Evolutionary conservation across 2,329 filamentous ascomycete genomes (phyloP), one percentile per base, ranked within the genome.

Genomic region (Cytospora piceae): DNA sequence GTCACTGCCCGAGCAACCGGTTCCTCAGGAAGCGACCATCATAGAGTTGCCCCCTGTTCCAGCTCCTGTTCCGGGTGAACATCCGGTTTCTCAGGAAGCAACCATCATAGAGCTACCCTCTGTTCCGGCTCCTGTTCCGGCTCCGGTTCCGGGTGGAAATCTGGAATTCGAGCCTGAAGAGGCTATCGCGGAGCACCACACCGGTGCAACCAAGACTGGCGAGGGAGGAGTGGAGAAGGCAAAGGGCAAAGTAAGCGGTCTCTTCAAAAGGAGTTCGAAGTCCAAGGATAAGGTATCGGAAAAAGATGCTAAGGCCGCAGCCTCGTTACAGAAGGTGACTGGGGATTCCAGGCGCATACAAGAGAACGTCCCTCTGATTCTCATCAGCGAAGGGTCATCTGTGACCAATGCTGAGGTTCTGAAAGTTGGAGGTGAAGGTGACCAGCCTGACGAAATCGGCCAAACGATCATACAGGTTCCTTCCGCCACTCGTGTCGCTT

Each of bases 401-500:
- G 32, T 24, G 49, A 49, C 37, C 31, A 60, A 57, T 14, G 39
- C 24, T 5, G 52, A 39, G 39, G 57, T 52, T 27, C 27, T 61
- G 29, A 42, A 56, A 29, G 37, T 32, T 4, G 56, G 51, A 15
- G 52, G 63, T 9, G 63, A 24, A 31, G 12, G 27, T 24, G 31
- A 57, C n/a, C 37, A 58, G 29, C 29, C 60, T 34, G 57, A 27
- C 22, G 60, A 31, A 1, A 32, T 56, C 31, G 56, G 29, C 1
- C 39, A 68, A 22, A 46, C 32, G 6, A 63, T 66, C 29, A 51
- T 24, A 22, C 56, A 66, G 49, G 53, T 66, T 42, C 55, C 63
- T n/a, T 12, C 60, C 29, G 51, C 37, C 55, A 60, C 42, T 20
- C 56, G 63, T n/a, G 56, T 65, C 3, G 63, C 66, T 32, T 66